Conservation (phyloP, 371 early-diverging fungal species). For the Mucor indicus region DNA sequence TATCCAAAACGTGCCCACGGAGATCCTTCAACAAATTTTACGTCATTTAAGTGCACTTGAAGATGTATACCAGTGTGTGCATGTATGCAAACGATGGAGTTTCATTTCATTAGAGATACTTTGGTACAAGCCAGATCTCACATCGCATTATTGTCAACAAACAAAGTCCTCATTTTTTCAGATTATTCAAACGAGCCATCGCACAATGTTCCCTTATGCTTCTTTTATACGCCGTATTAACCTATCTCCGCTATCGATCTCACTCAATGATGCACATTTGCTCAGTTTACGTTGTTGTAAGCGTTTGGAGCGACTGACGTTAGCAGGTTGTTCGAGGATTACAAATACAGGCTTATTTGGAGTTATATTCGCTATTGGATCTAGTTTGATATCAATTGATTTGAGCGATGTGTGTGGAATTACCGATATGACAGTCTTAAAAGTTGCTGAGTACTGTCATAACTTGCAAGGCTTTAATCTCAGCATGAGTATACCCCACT, state of each 20-base stretch:
- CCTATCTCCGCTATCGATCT: slow-evolving; percentile 41
- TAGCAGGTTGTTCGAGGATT: slow-evolving; percentile 48
- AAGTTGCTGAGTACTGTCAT: slow-evolving; percentile 35
- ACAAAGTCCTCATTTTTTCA: slow-evolving; percentile 24
- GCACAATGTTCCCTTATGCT: slow-evolving; percentile 44
- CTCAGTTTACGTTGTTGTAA: slow-evolving; percentile 39
- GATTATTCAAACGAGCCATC: slow-evolving; percentile 16
- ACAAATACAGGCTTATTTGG: slow-evolving; percentile 47
- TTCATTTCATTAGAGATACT: slow-evolving; percentile 41
- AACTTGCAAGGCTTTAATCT: slow-evolving; percentile 44
- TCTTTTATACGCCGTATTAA: slow-evolving; percentile 61
- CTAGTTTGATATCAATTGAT: slow-evolving; percentile 37
- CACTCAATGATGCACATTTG: slow-evolving; percentile 43
- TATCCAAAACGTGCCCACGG: slow-evolving; percentile 27
- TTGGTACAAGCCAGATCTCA: slow-evolving; percentile 48
- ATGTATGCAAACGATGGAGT: slow-evolving; percentile 49
- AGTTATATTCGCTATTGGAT: slow-evolving; percentile 38
- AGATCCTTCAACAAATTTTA: slow-evolving; percentile 47
- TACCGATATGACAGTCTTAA: slow-evolving; percentile 28
- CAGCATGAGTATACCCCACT: slow-evolving; percentile 35
- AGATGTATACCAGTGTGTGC: slow-evolving; percentile 34
- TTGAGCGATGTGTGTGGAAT: slow-evolving; percentile 34
- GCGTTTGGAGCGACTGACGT: slow-evolving; percentile 55
- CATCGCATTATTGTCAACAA: slow-evolving; percentile 20
- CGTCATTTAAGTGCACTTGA: slow-evolving; percentile 27